Percentiles rank a stretch among this genome's conserved stretches.
phyloP scores from a whole-genome alignment of 1,139 yeast genomes.

The Ashbya aceris region DNA sequence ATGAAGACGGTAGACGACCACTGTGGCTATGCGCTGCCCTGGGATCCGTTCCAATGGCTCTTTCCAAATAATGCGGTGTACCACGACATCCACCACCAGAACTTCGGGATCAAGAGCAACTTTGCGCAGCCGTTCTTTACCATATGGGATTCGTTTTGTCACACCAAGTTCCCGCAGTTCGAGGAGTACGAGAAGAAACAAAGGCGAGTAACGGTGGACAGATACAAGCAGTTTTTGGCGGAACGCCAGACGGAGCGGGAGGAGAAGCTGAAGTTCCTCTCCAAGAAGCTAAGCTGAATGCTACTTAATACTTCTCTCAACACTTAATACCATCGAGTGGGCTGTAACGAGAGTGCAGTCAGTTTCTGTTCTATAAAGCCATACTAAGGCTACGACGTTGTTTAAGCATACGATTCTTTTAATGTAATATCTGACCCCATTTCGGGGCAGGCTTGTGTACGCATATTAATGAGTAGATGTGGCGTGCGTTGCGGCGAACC shows the following conservation, averaged over 20 bases:
- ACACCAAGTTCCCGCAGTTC: slow-evolving; percentile 65
- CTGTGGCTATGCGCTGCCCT: slow-evolving; percentile 90
- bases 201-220: slow-evolving; percentile 48
- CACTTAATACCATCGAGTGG: too few species aligned
- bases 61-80: slow-evolving; percentile 94
- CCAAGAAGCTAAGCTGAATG: slow-evolving; percentile 3
- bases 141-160: slow-evolving; percentile 72
- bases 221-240: slow-evolving; percentile 51
- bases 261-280: slow-evolving; percentile 17
- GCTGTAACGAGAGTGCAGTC: too few species aligned
- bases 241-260: slow-evolving; percentile 31
- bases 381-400: too few species aligned
- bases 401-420: too few species aligned
- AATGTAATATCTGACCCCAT: too few species aligned
- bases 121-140: slow-evolving; percentile 96
- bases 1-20: slow-evolving; percentile 96
- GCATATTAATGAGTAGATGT: too few species aligned
- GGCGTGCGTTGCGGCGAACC: too few species aligned
- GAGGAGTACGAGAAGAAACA: slow-evolving; percentile 50
- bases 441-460: too few species aligned
- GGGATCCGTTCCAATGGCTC: slow-evolving; percentile 74
- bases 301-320: too few species aligned
- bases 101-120: slow-evolving; percentile 88
- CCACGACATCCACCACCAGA: slow-evolving; percentile 96
- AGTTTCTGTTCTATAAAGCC: too few species aligned